Conservation (phyloP, 257 asterid species). For the Fraxinus anomala region DNA sequence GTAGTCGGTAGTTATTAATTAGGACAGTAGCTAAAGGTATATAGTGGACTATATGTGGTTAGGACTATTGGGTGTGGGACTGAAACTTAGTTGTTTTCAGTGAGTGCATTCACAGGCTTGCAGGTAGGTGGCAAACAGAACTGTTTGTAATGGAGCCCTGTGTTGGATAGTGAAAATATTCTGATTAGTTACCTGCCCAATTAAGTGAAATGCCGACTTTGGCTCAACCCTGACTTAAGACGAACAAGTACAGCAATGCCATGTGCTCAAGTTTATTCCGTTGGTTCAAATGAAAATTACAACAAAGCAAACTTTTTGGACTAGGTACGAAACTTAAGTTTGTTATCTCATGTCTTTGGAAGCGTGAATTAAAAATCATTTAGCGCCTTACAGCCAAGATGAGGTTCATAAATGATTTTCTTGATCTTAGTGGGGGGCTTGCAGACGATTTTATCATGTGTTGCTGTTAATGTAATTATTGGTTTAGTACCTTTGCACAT, state of each 20-base stretch:
- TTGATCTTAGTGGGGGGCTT: background rate
- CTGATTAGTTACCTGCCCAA: background rate
- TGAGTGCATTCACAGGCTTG: constrained; percentile 15
- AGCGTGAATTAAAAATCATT: background rate
- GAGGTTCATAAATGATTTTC: background rate
- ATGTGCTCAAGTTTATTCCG: background rate
- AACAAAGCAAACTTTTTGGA: background rate
- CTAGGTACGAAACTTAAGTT: background rate
- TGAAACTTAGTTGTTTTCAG: constrained; percentile 11
- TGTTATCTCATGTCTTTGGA: background rate
- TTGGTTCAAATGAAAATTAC: background rate
- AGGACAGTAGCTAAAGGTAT: background rate
- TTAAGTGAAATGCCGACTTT: background rate
- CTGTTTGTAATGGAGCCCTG: background rate
- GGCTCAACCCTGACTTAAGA: background rate
- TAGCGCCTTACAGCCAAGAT: background rate
- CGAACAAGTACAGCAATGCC: background rate
- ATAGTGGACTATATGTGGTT: constrained; percentile 30
- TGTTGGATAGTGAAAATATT: background rate
- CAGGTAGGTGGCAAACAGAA: background rate
- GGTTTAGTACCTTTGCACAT: constrained; percentile 30
- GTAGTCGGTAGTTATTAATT: constrained; percentile 29
- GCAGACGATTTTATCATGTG: constrained; percentile 24
- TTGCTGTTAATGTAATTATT: constrained; percentile 28
- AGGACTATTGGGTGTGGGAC: constrained; percentile 15